Conservation (phyloP, 108 stramenopile genomes). For the Cyclotella cryptica region DNA sequence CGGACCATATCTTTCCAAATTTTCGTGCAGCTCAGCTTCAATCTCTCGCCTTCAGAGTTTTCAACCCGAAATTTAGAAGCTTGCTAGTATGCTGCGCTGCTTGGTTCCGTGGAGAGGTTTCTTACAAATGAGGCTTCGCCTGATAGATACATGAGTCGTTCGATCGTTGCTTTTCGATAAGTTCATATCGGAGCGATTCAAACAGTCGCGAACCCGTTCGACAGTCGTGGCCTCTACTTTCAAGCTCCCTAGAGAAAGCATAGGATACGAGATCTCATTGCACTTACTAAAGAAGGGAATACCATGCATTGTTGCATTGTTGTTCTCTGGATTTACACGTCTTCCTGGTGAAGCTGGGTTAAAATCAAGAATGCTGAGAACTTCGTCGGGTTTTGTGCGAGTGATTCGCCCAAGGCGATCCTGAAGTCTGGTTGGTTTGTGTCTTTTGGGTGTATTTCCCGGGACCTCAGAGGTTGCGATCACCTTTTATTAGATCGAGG, state of each 20-base stretch:
- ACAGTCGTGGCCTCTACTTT: slow-evolving; percentile 29
- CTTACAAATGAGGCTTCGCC: slow-evolving; percentile 34
- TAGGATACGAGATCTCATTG: slow-evolving; percentile 40
- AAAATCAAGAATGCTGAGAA: not conserved
- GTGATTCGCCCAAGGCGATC: not conserved
- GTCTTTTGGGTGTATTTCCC: not conserved
- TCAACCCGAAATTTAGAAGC: slow-evolving; percentile 34
- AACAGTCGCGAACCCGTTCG: slow-evolving; percentile 35
- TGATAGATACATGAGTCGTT: slow-evolving; percentile 10
- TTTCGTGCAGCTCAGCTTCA: slow-evolving; percentile 30
- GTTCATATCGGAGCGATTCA: slow-evolving; percentile 27
- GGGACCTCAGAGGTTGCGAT: slow-evolving; percentile 2
- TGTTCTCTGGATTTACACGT: not conserved
- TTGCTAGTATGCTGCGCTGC: slow-evolving; percentile 34
- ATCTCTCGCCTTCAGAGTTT: slow-evolving; percentile 36
- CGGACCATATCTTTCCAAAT: slow-evolving; percentile 39
- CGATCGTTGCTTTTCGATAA: not conserved
- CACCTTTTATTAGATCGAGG: slow-evolving; percentile 14
- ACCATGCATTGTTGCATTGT: not conserved
- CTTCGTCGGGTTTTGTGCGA: not conserved
- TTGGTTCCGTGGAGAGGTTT: slow-evolving; percentile 4
- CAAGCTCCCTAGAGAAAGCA: slow-evolving; percentile 50
- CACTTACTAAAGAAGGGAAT: not conserved
- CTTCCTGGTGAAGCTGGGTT: not conserved
- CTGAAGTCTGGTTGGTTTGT: not conserved